phyloP scores from a whole-genome alignment of 1,284 basidiomycete genomes.

The Trametes hirsuta region DNA sequence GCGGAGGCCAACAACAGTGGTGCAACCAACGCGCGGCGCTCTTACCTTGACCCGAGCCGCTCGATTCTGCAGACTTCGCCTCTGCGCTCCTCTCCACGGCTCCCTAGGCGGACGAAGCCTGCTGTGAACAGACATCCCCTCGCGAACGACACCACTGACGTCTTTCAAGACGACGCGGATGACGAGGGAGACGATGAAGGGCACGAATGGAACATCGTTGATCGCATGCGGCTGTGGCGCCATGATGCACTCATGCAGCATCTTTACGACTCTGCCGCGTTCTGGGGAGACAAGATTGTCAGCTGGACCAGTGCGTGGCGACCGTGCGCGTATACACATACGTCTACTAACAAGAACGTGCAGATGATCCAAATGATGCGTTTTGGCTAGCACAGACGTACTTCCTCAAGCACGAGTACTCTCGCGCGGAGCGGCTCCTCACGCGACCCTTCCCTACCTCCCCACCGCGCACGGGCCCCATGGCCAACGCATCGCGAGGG shows the following conservation, averaged over 20 bases:
- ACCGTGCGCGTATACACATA: background rate
- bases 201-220: conserved; percentile 83
- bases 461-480: conserved; percentile 44
- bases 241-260: conserved; percentile 99
- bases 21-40: conserved; percentile 53
- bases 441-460: conserved; percentile 75
- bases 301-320: conserved; percentile 85
- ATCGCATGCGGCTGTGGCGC: conserved; percentile 95
- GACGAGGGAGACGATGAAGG: conserved; percentile 57
- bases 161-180: conserved; percentile 63
- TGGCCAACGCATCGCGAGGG: conserved; percentile 47
- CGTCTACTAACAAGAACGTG: background rate
- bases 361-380: conserved; percentile 94
- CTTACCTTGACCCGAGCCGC: conserved; percentile 74
- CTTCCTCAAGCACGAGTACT: conserved; percentile 94
- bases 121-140: conserved; percentile 64
- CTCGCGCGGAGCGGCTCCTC: conserved; percentile 90
- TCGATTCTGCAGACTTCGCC: conserved; percentile 74
- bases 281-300: conserved; percentile 97
- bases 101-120: conserved; percentile 48
- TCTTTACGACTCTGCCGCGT: conserved; percentile 95
- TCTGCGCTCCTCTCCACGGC: conserved; percentile 61
- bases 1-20: conserved; percentile 60
- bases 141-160: conserved; percentile 75
- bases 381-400: conserved; percentile 99